Evolutionary conservation across 2,329 filamentous ascomycete species (phyloP).

Genomic region (Hymenoscyphus scutula): DNA sequence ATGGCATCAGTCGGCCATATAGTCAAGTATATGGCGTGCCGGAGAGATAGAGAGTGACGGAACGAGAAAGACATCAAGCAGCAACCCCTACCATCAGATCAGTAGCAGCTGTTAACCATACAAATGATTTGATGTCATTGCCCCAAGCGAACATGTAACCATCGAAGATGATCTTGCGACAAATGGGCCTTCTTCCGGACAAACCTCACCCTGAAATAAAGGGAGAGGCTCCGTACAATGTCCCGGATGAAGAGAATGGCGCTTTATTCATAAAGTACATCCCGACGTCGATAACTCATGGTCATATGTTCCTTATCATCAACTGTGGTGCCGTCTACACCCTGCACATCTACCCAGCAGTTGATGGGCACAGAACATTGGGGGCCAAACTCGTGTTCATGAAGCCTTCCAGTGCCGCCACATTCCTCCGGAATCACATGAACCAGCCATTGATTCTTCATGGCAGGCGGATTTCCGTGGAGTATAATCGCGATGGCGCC

Average conservation of each 20-base stretch:
- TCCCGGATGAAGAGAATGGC: constrained; percentile 3
- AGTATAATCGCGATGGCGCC: constrained; percentile 8
- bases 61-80: neutral
- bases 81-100: too few species aligned
- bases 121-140: too few species aligned
- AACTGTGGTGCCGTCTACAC: neutral
- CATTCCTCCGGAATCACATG: neutral
- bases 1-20: too few species aligned
- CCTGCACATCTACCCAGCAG: neutral
- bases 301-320: neutral
- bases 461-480: neutral
- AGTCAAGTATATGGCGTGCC: too few species aligned
- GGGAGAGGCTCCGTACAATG: neutral
- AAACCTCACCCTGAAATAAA: neutral
- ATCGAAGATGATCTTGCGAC: neutral
- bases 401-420: neutral
- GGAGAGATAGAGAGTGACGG: too few species aligned
- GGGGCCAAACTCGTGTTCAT: constrained; percentile 1
- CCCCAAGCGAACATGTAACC: neutral
- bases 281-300: neutral
- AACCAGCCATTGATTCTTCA: neutral
- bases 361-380: neutral
- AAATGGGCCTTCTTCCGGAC: neutral
- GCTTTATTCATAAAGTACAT: neutral
- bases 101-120: too few species aligned